Evolutionary conservation across 257 asterid genomes (phyloP), one percentile per base, ranked within the genome.

Genomic region (Nicotiana benthamiana): DNA sequence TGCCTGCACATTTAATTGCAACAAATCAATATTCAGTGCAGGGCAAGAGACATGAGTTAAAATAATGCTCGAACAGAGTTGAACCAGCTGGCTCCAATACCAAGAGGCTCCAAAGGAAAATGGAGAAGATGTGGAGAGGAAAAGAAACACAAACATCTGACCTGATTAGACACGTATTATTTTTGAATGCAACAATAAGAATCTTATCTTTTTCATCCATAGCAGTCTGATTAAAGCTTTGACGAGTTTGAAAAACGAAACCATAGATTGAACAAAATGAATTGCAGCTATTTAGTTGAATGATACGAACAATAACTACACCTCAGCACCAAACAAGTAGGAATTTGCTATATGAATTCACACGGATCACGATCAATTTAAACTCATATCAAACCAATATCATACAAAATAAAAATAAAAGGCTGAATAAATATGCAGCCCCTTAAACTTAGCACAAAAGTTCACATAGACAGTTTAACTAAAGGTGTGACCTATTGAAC

Each of bases 1-100:
- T 91, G 87, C 91, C 96, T 95, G 86, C 87, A 90, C 61, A 48
- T 48, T 70, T 26, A 16, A 48, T 74, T 15, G 61, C 61, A 74
- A 48, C 13, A 48, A 56, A 0, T 72, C 24, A 24, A 48, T 9
- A 74, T 0, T 46, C 27, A 48, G 43, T 16, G 3, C 26, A 74
- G 26, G 43, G 26, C 79, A 48, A 46, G 26, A 74, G 48, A 22
- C 34, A 22, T 43, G 22, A 13, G 16, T 7, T 8, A 15, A 59
- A 48, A 8, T 15, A 74, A 24, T 1, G 1, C 30, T 43, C 26
- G 60, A 72, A 7, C 9, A 74, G 43, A 48, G 26, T 36, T 24
- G 79, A 74, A 74, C 61, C 16, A 74, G 79, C 16, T 74, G 59
- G 79, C 22, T 48, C 61, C 79, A 74, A 24, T 24, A 48, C 40